Percentiles rank a stretch among this genome's conserved stretches.
Evolutionary conservation across 2,329 filamentous ascomycete species (phyloP).

Genomic region (Penicillium glabrum): DNA sequence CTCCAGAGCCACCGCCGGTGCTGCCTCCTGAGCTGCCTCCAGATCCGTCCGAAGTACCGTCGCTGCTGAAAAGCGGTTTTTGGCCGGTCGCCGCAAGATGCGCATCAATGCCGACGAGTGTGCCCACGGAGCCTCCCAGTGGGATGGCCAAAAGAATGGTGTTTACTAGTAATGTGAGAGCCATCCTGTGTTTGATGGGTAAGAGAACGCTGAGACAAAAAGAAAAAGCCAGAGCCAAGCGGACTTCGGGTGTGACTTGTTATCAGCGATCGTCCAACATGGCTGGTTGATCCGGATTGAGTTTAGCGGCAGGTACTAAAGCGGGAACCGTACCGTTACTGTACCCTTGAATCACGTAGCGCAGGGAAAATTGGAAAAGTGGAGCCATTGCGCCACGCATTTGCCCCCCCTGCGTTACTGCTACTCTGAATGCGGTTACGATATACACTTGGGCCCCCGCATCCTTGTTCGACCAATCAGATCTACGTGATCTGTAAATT

Average conservation of each 20-base stretch:
- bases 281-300: neutral
- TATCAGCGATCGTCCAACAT: neutral
- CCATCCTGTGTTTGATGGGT: conserved; percentile 3
- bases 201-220: neutral
- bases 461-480: neutral
- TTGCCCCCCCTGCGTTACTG: neutral
- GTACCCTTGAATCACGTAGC: neutral
- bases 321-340: neutral
- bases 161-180: conserved; percentile 48
- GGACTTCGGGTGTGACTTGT: neutral
- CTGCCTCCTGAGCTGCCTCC: conserved; percentile 15
- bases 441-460: neutral
- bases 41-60: conserved; percentile 17
- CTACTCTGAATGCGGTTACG: neutral
- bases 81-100: conserved; percentile 45
- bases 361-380: neutral
- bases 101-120: conserved; percentile 52
- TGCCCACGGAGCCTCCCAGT: conserved; percentile 51
- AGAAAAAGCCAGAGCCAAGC: neutral
- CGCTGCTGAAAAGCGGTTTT: conserved; percentile 45
- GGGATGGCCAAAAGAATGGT: conserved; percentile 52
- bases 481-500: neutral
- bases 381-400: neutral
- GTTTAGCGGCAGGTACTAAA: conserved; percentile 16
- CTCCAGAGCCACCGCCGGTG: conserved; percentile 14